Evolutionary conservation across 176 grass and related monocot genomes (phyloP), one percentile per base, ranked within the genome.

Genomic region (Triticum monococcum): DNA sequence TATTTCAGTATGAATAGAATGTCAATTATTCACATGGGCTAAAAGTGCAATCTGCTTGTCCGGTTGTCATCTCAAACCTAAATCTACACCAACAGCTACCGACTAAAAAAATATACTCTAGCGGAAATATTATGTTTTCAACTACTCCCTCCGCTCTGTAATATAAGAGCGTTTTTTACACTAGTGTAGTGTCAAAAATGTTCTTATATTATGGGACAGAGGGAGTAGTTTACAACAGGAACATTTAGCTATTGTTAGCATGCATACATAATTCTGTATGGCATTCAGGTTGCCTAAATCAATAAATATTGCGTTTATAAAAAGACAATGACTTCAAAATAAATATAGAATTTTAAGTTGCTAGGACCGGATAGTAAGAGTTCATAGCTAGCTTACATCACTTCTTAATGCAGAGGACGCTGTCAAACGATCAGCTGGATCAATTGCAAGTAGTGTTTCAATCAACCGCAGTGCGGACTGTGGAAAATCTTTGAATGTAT

Each of bases 401-500:
- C 93, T 95, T 89, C 46, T 91, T 46, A 95, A 83, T 69, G 93
- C 91, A 91, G 68, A 76, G 2, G 93, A 87, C 6, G 91, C 93
- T 77, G 89, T 93, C 87, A 90, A 89, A 73, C 93, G 93, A 77
- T 95, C 91, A 71, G 93, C 93, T 30, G 93, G 91, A 45, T 95
- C 93, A 87, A 95, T 91, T 61, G 93, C 86, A 28, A 95, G 93
- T 36, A 95, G 77, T 82, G 79, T 95, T 84, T 95, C 93, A 57
- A 93, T 93, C 81, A 95, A 93, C 41, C 86, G 86, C 73, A 95
- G 52, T 79, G 93, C 90, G 70, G 93, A 93, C 38, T 89, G 88
- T 20, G 93, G 93, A 82, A 95, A 93, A 71, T 93, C 89, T 90
- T 95, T 93, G 67, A 93, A 95, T 24, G 89, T 95, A 59, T 95